These are phyloP conservation scores for Albifimbria verrucaria DNA, from an alignment of 2,329 filamentous ascomycete species.

Conservation along the genomic window DNA sequence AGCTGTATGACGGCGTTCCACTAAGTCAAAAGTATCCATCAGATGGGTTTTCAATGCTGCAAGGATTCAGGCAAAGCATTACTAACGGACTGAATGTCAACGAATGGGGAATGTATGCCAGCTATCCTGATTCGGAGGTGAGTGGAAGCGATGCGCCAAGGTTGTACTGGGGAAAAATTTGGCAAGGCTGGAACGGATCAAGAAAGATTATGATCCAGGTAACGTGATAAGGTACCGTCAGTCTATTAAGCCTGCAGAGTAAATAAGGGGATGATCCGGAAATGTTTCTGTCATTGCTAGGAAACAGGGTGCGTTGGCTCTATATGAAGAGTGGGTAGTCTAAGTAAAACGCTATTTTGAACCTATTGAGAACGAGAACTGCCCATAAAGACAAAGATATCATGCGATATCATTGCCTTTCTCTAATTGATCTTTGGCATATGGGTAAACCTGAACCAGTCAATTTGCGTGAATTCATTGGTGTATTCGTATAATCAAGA, in stretches of 20 bases:
- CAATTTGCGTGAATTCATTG: too few relatives aligned
- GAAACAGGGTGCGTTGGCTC: too few relatives aligned
- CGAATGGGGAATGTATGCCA: background rate
- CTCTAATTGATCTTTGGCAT: too few relatives aligned
- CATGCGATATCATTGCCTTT: too few relatives aligned
- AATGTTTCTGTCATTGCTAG: too few relatives aligned
- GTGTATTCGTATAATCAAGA: too few relatives aligned
- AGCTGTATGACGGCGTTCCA: background rate
- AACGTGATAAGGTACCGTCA: background rate
- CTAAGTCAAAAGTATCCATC: background rate
- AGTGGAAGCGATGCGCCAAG: background rate
- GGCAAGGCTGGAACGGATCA: background rate
- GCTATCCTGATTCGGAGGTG: background rate
- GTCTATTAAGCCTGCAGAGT: background rate
- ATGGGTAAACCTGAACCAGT: too few relatives aligned
- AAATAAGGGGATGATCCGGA: too few relatives aligned
- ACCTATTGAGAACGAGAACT: too few relatives aligned
- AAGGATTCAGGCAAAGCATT: background rate
- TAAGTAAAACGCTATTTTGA: too few relatives aligned
- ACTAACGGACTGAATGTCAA: background rate
- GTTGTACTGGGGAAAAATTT: background rate
- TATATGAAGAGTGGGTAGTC: too few relatives aligned
- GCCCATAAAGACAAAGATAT: too few relatives aligned
- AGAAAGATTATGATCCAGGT: background rate
- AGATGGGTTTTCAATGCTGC: background rate